Conservation (phyloP, 169 alveolate genomes). For the Blepharisma undulans region DNA sequence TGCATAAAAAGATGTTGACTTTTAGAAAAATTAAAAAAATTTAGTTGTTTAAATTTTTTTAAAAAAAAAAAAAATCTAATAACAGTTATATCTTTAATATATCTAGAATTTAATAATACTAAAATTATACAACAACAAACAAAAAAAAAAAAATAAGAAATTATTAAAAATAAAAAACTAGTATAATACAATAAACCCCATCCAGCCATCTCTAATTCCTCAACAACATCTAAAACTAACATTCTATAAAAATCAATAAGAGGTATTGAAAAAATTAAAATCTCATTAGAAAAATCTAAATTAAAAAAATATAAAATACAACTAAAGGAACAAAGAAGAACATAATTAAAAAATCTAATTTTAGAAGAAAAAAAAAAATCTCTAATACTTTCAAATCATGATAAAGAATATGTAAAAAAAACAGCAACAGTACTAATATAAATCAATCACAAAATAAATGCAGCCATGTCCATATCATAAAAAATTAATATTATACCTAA, state of each 20-base stretch:
- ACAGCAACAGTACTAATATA: not conserved
- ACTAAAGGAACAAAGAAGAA: not conserved
- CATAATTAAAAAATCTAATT: not conserved
- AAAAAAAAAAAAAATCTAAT: not conserved
- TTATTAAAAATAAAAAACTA: not conserved
- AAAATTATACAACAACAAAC: not conserved
- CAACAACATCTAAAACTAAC: not conserved
- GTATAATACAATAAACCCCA: not conserved
- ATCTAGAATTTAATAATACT: not conserved
- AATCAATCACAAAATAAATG: not conserved
- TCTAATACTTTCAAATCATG: not conserved
- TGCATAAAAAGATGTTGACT: conserved; percentile 11
- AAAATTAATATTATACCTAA: not conserved
- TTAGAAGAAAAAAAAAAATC: not conserved
- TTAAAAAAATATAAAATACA: not conserved
- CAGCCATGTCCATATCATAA: not conserved
- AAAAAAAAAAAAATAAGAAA: not conserved
- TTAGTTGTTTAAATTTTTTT: not conserved
- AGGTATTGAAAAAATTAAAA: not conserved
- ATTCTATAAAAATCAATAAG: not conserved
- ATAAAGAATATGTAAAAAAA: conserved; percentile 3
- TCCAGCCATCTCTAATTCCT: not conserved
- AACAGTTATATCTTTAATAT: not conserved
- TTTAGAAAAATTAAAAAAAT: not conserved
- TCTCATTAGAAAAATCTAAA: not conserved